phyloP scores from a whole-genome alignment of 352 stramenopile species.

The Globisporangium rhizosaccharum region DNA sequence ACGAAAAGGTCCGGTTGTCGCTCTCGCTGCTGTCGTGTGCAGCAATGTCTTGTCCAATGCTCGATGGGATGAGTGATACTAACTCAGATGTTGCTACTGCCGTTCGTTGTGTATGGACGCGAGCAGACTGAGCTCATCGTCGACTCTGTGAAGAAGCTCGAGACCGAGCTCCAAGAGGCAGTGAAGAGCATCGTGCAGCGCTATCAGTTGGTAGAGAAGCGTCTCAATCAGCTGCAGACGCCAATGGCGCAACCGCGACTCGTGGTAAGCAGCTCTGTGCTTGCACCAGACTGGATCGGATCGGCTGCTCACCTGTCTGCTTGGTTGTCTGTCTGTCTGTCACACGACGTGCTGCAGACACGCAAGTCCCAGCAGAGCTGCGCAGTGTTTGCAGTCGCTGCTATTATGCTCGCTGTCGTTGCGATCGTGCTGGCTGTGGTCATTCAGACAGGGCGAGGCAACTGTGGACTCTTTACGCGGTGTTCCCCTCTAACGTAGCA shows the following conservation, averaged over 20 bases:
- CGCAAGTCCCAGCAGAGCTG: slow-evolving; percentile 21
- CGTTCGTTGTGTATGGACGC: not conserved
- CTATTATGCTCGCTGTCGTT: not conserved
- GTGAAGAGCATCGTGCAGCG: slow-evolving; percentile 50
- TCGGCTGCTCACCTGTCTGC: not conserved
- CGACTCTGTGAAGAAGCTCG: slow-evolving; percentile 53
- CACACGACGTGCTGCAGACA: slow-evolving; percentile 10
- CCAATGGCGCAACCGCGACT: slow-evolving; percentile 32
- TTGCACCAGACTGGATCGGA: not conserved
- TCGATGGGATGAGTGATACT: not conserved
- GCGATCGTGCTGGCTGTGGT: not conserved
- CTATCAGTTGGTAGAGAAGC: slow-evolving; percentile 54
- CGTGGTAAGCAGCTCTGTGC: slow-evolving; percentile 23
- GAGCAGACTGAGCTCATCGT: slow-evolving; percentile 36
- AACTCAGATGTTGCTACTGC: not conserved
- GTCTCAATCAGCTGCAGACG: slow-evolving; percentile 50
- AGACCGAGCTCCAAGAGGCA: slow-evolving; percentile 55
- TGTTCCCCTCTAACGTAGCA: slow-evolving; percentile 14
- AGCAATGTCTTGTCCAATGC: too few species aligned
- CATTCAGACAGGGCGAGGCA: too few species aligned
- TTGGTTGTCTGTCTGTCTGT: not conserved
- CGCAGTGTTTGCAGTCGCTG: slow-evolving; percentile 14
- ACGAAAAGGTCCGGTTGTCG: slow-evolving; percentile 39
- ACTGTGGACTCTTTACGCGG: not conserved
- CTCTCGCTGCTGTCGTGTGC: too few species aligned